Base-by-base conservation (phyloP, 2,329 filamentous ascomycete species). In the Fusarium nanum region DNA sequence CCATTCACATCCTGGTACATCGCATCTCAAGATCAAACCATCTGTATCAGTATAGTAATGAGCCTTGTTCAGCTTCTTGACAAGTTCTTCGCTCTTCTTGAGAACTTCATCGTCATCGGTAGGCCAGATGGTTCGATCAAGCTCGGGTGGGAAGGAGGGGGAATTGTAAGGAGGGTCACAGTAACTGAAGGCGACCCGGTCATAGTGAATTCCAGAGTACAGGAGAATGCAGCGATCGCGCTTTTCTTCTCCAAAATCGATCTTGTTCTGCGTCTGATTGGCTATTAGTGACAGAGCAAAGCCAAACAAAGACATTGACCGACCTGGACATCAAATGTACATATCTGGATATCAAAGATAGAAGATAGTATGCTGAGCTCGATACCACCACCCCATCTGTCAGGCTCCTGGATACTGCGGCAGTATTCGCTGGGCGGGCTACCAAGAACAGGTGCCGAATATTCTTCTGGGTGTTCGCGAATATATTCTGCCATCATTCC, bases 131-230 rank as follows among this genome's bases (percentile, higher is more conserved):
- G 86, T 84, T 47, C 91, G 87, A 76, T 98, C 95, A 68, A 91
- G 88, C 27, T 96, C 92, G 0, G 93, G 88, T 10, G 91, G 88
- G 13, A 88, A 82, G 48, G 87, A 83, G 8, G 88, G 81, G 61
- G 83, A 85, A 46, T 83, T 85, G 72, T 85, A 84, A 6, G 87
- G 88, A 70, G 81, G 85, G 68, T 85, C 86, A 23, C 84, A 89
- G 41, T 87, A 88, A 20, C 89, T 90, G 70, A 97, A 88, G 1
- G 92, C 93, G 64, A 98, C 91, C 9, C 93, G 91, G 79, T 98
- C 95, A 81, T 98, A 98, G 78, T 98, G 94, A 53, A 98, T 96
- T 5, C 94, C 94, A 0, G 92, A 95, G 80, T 97, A 98, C 1
- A 97, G 90, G 25, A 98, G 83, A 27, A 97, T 89, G 75, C 93